A percentile compares a stretch with the other conserved stretches of the same genome.
phyloP scores from a whole-genome alignment of 768 basidiomycete genomes.

The Lentinula sp. region DNA sequence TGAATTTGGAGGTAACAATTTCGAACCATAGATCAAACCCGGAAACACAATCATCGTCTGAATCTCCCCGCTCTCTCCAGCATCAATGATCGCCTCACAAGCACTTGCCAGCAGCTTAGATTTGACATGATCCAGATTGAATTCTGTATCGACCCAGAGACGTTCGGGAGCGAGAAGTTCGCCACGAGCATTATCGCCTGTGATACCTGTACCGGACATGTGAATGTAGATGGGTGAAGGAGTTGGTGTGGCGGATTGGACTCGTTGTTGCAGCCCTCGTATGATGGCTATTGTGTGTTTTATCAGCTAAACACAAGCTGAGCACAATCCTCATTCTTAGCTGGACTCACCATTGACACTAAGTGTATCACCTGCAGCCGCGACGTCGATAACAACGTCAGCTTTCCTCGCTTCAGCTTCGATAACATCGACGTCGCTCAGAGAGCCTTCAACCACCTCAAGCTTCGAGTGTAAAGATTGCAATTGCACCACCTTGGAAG shows the following conservation, averaged over 20 bases:
- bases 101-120: slow-evolving; percentile 13
- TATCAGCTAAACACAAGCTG: neutral
- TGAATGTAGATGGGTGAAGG: slow-evolving; percentile 37
- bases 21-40: slow-evolving; percentile 28
- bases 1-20: neutral
- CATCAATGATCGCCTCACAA: slow-evolving; percentile 28
- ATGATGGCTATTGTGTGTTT: neutral
- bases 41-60: slow-evolving; percentile 39
- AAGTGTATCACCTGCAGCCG: slow-evolving; percentile 30
- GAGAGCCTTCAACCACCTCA: slow-evolving; percentile 27
- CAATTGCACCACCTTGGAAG: slow-evolving; percentile 22
- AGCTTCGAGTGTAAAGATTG: slow-evolving; percentile 26
- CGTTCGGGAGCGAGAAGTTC: slow-evolving; percentile 22
- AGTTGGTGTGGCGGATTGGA: neutral
- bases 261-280: neutral
- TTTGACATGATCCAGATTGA: slow-evolving; percentile 23
- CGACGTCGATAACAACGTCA: slow-evolving; percentile 34
- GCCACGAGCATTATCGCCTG: slow-evolving; percentile 33
- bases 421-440: slow-evolving; percentile 30
- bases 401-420: slow-evolving; percentile 26
- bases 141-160: slow-evolving; percentile 31
- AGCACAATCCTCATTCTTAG: neutral
- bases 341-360: slow-evolving; percentile 23
- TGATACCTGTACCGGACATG: slow-evolving; percentile 33
- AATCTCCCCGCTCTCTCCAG: slow-evolving; percentile 32